phyloP scores from a whole-genome alignment of 805 yeast species.

The Kluyveromyces starmeri region DNA sequence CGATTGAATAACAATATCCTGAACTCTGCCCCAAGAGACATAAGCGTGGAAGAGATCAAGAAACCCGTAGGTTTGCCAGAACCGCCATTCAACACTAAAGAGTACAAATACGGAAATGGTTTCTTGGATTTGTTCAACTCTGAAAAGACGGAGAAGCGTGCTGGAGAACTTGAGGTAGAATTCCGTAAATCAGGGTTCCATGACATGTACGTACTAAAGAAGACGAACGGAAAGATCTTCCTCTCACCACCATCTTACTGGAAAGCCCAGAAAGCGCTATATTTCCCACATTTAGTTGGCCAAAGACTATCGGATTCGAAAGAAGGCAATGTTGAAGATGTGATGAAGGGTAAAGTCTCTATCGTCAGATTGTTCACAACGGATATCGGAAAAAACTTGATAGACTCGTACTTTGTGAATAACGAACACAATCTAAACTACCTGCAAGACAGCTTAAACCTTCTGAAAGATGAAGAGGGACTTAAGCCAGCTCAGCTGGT shows the following conservation, averaged over 20 bases:
- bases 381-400: slow-evolving; percentile 59
- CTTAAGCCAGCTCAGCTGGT: slow-evolving; percentile 43
- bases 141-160: slow-evolving; percentile 38
- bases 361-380: slow-evolving; percentile 25
- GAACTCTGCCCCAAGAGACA: slow-evolving; percentile 32
- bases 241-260: slow-evolving; percentile 74
- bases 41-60: slow-evolving; percentile 28
- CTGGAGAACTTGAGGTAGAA: slow-evolving; percentile 51
- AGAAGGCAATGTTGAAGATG: slow-evolving; percentile 21
- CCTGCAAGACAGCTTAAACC: slow-evolving; percentile 9
- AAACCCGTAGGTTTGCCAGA: slow-evolving; percentile 39
- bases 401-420: slow-evolving; percentile 48
- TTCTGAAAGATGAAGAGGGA: slow-evolving; percentile 7
- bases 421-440: slow-evolving; percentile 19
- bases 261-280: slow-evolving; percentile 59
- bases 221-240: slow-evolving; percentile 80
- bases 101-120: slow-evolving; percentile 35
- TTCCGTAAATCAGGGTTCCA: slow-evolving; percentile 60
- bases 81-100: slow-evolving; percentile 29
- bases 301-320: slow-evolving; percentile 36
- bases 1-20: slow-evolving; percentile 4
- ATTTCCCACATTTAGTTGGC: slow-evolving; percentile 73
- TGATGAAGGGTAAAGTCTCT: slow-evolving; percentile 23
- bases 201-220: slow-evolving; percentile 53
- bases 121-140: slow-evolving; percentile 41